These are phyloP conservation scores for Fragaria ananassa DNA, from an alignment of 306 rosid genomes.

Conservation along the genomic window DNA sequence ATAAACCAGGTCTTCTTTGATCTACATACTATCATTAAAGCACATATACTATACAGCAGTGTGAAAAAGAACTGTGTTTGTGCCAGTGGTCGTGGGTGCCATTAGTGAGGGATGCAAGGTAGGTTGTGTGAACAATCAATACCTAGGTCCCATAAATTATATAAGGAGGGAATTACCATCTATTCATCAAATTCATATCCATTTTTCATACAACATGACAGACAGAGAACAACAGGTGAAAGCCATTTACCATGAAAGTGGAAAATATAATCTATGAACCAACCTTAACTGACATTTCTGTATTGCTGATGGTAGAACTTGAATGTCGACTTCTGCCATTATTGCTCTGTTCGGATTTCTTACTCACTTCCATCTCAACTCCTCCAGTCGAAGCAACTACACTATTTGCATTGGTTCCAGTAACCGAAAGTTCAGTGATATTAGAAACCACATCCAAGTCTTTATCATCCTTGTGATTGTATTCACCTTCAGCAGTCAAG, in stretches of 20 bases:
- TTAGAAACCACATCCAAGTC: constrained; percentile 39
- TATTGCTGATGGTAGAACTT: constrained; percentile 38
- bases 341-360: constrained; percentile 33
- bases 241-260: constrained; percentile 19
- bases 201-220: not conserved
- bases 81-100: not conserved
- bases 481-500: constrained; percentile 71
- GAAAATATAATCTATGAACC: constrained; percentile 19
- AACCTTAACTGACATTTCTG: constrained; percentile 65
- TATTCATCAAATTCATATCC: not conserved
- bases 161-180: not conserved
- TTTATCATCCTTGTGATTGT: constrained; percentile 44
- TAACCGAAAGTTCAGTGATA: constrained; percentile 30
- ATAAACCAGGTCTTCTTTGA: not conserved
- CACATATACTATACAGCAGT: not conserved
- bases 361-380: constrained; percentile 38
- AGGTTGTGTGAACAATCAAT: not conserved
- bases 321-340: constrained; percentile 33
- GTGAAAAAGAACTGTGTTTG: not conserved
- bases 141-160: not conserved
- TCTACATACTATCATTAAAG: not conserved
- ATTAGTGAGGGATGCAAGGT: not conserved
- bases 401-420: constrained; percentile 35
- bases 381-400: constrained; percentile 40
- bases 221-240: constrained; percentile 8